Base-by-base conservation (phyloP, 257 asterid genomes). In the Thymus mandschuricus region DNA sequence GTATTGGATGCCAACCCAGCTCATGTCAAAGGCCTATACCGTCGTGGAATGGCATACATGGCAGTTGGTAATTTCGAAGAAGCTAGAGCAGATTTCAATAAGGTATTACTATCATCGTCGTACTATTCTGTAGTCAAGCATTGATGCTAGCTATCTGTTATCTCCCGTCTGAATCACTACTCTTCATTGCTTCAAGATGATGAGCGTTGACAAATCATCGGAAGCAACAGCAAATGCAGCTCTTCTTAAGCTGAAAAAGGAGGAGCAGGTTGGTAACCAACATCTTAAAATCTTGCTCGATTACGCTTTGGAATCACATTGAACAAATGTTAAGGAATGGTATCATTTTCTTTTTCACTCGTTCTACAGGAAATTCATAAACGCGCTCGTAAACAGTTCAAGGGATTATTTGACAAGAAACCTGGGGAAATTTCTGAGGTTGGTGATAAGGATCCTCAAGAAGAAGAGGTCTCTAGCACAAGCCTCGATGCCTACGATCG, bases 41-140 rank as follows among this genome's bases (percentile, higher is more conserved):
- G 97, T 35, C 96, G 99, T 27, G 99, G 98, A 76, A 95, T 92
- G 99, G 98, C 99, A 44, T 81, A 82, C 81, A 84, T 89, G 92
- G 82, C 90, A 10, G 84, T 80, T 55, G 98, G 97, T 70, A 96
- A 89, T 78, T 95, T 87, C 75, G 94, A 86, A 70, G 97, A 95
- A 79, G 98, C 99, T 73, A 85, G 94, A 79, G 86, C 86, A 46
- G 96, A 95, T 83, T 89, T 95, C 76, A 87, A 86, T 51, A 89
- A 95, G 97, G 98, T 92, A 45, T 27, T 10, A 4, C 41, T 31
- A 35, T 35, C 13, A 2, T 70, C 65, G 15, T 41, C 27, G 15
- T 43, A 55, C 62, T 28, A 9, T 73, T 43, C 54, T 58, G 38
- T 40, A 3, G 27, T 67, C 55, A 29, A 46, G 45, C 31, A 51